These are phyloP conservation scores for Podospora didyma DNA, from an alignment of 495 filamentous ascomycete species.

Conservation along the genomic window DNA sequence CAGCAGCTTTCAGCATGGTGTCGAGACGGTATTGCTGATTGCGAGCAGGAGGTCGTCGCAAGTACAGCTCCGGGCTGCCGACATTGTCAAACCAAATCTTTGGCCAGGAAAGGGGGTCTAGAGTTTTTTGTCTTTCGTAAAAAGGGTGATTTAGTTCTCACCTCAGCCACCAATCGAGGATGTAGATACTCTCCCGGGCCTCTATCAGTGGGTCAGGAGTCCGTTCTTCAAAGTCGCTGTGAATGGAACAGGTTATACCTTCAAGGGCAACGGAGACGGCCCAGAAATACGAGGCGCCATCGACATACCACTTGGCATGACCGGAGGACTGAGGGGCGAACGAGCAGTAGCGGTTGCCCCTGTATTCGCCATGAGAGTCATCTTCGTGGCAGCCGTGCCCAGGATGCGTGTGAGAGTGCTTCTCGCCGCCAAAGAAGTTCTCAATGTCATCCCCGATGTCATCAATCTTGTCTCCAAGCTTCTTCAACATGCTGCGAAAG, in stretches of 20 bases:
- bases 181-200: conserved; percentile 83
- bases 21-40: conserved; percentile 87
- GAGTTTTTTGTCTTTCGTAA: too few relatives aligned
- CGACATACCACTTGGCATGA: conserved; percentile 92
- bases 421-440: conserved; percentile 31
- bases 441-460: conserved; percentile 18
- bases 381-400: conserved; percentile 27
- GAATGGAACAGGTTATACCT: conserved; percentile 22
- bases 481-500: conserved; percentile 17
- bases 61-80: conserved; percentile 71
- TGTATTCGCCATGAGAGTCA: conserved; percentile 28
- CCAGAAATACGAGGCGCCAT: conserved; percentile 89
- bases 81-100: not conserved
- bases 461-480: conserved; percentile 21
- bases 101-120: too few relatives aligned
- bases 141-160: conserved; percentile 10
- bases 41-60: conserved; percentile 76
- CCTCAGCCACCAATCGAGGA: conserved; percentile 90
- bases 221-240: not conserved
- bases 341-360: conserved; percentile 70
- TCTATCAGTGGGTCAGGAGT: conserved; percentile 34
- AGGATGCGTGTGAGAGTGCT: conserved; percentile 38
- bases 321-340: conserved; percentile 86
- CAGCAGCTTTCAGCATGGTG: conserved; percentile 81
- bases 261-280: conserved; percentile 83